Conservation (phyloP, 106 monocot genomes). For the Dioscorea zingiberensis region DNA sequence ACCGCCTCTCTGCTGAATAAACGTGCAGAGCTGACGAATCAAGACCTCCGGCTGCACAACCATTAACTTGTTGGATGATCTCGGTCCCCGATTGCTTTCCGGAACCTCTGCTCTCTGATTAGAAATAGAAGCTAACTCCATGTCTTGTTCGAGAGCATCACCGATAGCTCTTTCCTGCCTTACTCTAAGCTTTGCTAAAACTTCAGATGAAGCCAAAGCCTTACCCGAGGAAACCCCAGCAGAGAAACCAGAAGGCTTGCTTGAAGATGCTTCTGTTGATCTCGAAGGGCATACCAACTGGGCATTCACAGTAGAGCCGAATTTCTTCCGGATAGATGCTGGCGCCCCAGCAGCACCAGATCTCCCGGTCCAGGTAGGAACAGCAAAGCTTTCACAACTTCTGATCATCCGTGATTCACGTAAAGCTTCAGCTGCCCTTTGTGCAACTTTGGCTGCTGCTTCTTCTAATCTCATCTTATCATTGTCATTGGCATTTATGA, state of each 20-base stretch:
- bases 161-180: slow-evolving; percentile 48
- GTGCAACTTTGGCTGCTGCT: slow-evolving; percentile 80
- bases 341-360: slow-evolving; percentile 90
- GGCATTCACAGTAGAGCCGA: slow-evolving; percentile 55
- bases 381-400: slow-evolving; percentile 64
- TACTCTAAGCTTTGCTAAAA: slow-evolving; percentile 58
- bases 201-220: slow-evolving; percentile 63
- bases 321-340: slow-evolving; percentile 41
- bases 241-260: slow-evolving; percentile 19
- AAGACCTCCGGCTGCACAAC: slow-evolving; percentile 76
- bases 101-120: slow-evolving; percentile 2
- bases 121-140: slow-evolving; percentile 23
- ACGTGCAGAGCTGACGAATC: slow-evolving; percentile 77
- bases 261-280: slow-evolving; percentile 21
- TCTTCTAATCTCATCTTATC: slow-evolving; percentile 66
- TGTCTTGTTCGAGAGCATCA: slow-evolving; percentile 59
- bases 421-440: slow-evolving; percentile 83
- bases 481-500: slow-evolving; percentile 79
- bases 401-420: slow-evolving; percentile 70
- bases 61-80: slow-evolving; percentile 8
- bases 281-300: slow-evolving; percentile 23
- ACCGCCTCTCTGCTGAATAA: slow-evolving; percentile 76
- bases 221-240: slow-evolving; percentile 58
- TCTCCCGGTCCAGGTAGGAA: slow-evolving; percentile 93
- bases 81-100: slow-evolving; percentile 17